Percentiles rank a stretch among this genome's conserved stretches.
Evolutionary conservation across 2,329 filamentous ascomycete genomes (phyloP).

Genomic region (Apiospora saccharicola): DNA sequence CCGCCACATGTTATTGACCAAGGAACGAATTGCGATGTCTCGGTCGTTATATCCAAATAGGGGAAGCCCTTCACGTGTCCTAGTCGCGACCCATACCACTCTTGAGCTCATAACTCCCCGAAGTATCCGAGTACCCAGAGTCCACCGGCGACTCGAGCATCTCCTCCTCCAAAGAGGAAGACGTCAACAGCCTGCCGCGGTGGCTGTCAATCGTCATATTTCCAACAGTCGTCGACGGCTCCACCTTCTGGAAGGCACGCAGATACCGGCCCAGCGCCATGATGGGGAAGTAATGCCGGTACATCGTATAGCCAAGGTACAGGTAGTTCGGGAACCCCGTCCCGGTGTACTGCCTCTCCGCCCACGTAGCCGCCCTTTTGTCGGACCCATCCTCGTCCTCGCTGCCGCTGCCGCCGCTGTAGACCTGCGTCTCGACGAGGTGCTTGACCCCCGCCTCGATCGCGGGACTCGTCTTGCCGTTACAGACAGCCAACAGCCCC

Average conservation of each 20-base stretch:
- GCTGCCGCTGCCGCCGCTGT: neutral
- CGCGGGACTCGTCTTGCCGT: neutral
- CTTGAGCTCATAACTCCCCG: neutral
- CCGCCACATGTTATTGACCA: no score
- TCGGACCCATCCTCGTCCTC: slow-evolving; percentile 16
- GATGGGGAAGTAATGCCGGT: slow-evolving; percentile 22
- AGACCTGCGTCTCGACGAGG: slow-evolving; percentile 22
- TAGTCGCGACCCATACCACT: neutral
- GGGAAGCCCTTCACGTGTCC: neutral
- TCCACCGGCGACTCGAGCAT: neutral
- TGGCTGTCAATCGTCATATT: neutral
- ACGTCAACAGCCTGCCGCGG: neutral
- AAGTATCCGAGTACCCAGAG: neutral
- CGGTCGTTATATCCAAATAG: neutral
- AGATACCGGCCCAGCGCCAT: slow-evolving; percentile 16
- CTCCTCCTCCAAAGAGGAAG: neutral
- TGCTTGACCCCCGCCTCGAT: slow-evolving; percentile 18
- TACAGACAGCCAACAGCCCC: slow-evolving; percentile 33
- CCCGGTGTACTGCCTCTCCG: slow-evolving; percentile 20
- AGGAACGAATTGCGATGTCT: no score
- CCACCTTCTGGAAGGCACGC: neutral
- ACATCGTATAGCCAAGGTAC: slow-evolving; percentile 21
- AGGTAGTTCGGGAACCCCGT: slow-evolving; percentile 24
- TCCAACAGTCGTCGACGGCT: neutral
- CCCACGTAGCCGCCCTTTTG: slow-evolving; percentile 22